Evolutionary conservation across 1,139 yeast genomes (phyloP).

Genomic region (Yamadazyma pseudoaaseri): DNA sequence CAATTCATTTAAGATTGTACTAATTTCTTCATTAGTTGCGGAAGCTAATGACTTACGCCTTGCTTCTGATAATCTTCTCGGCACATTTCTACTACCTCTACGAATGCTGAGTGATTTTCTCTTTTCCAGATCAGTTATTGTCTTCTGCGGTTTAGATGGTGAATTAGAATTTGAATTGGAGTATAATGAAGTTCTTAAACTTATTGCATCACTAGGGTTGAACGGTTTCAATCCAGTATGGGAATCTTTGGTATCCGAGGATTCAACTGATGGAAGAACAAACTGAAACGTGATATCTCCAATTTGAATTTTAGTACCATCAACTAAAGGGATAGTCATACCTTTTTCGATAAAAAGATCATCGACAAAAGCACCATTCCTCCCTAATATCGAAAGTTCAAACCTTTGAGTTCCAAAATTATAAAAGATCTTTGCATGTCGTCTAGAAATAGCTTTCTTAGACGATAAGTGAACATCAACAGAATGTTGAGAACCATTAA

Average conservation of each 20-base stretch:
- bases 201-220: slow-evolving; percentile 55
- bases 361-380: slow-evolving; percentile 95
- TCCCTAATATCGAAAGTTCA: slow-evolving; percentile 84
- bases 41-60: slow-evolving; percentile 41
- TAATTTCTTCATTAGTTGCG: slow-evolving; percentile 42
- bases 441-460: slow-evolving; percentile 85
- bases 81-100: slow-evolving; percentile 12
- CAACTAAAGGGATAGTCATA: slow-evolving; percentile 78
- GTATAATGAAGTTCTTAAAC: slow-evolving; percentile 47
- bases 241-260: slow-evolving; percentile 22
- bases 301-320: slow-evolving; percentile 84
- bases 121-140: not conserved
- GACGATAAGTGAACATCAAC: slow-evolving; percentile 92
- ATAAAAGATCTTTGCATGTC: slow-evolving; percentile 93
- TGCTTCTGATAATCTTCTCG: slow-evolving; percentile 36
- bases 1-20: slow-evolving; percentile 36
- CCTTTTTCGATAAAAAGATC: slow-evolving; percentile 86
- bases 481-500: slow-evolving; percentile 50
- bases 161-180: slow-evolving; percentile 21
- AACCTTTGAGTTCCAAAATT: slow-evolving; percentile 93
- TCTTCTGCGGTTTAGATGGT: slow-evolving; percentile 15
- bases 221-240: slow-evolving; percentile 30
- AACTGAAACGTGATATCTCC: slow-evolving; percentile 90
- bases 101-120: slow-evolving; percentile 10
- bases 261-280: slow-evolving; percentile 63